Percentiles rank a stretch among this genome's conserved stretches.
These are phyloP conservation scores for Diaporthe vexans DNA, from an alignment of 2,329 filamentous ascomycete species.

Conservation along the genomic window DNA sequence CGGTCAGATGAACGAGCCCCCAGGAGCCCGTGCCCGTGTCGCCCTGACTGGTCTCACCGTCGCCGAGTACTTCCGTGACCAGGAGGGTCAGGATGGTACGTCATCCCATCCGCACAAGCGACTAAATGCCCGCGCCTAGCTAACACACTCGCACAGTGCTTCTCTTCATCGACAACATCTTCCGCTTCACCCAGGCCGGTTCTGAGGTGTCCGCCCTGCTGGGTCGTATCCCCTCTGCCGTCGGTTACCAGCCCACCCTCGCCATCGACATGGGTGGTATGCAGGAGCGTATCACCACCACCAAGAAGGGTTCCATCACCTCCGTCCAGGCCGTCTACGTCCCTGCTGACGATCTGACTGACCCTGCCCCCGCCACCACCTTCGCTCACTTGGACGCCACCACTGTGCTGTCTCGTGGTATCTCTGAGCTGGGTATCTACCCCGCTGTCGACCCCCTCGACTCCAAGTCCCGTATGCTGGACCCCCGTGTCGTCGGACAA, in stretches of 20 bases:
- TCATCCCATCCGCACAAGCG: conserved; percentile 38
- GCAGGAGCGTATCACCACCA: conserved; percentile 99
- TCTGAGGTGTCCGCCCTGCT: conserved; percentile 99
- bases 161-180: conserved; percentile 99
- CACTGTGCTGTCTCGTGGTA: conserved; percentile 99
- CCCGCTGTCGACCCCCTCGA: conserved; percentile 99
- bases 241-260: conserved; percentile 99
- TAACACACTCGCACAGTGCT: conserved; percentile 73
- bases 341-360: conserved; percentile 99
- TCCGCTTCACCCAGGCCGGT: conserved; percentile 99
- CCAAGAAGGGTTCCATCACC: conserved; percentile 99
- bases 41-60: conserved; percentile 90
- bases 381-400: conserved; percentile 99
- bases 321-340: conserved; percentile 99
- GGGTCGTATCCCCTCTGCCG: conserved; percentile 99
- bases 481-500: conserved; percentile 97
- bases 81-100: conserved; percentile 87
- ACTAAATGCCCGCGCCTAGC: conserved; percentile 34
- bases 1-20: conserved; percentile 99
- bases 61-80: conserved; percentile 85
- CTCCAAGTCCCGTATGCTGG: conserved; percentile 99
- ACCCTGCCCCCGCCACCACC: conserved; percentile 98
- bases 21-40: conserved; percentile 99
- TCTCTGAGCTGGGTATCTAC: conserved; percentile 99
- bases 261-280: conserved; percentile 99